Evolutionary conservation across 163 green algal genomes (phyloP), one percentile per base, ranked within the genome.

Genomic region (Chlorella variabilis): DNA sequence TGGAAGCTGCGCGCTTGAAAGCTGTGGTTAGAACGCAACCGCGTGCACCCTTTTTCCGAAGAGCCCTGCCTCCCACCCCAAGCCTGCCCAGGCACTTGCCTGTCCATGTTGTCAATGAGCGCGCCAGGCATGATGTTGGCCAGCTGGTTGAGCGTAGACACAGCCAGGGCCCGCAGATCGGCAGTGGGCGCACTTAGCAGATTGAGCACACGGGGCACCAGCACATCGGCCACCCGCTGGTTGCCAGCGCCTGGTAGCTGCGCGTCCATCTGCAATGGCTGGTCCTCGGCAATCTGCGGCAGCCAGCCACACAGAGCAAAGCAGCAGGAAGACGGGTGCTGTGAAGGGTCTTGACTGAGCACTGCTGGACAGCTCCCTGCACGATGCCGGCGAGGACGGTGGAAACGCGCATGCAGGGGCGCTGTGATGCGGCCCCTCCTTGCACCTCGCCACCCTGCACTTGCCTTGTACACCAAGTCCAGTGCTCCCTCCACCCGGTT

Each of bases 391-490:
- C n/a, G n/a, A n/a, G n/a, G n/a, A n/a, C n/a, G n/a, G n/a, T n/a
- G n/a, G n/a, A n/a, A n/a, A n/a, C n/a, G n/a, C n/a, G n/a, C n/a
- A n/a, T n/a, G n/a, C n/a, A n/a, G n/a, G n/a, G n/a, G n/a, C n/a
- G n/a, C n/a, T n/a, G n/a, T n/a, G n/a, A n/a, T n/a, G n/a, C n/a
- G n/a, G n/a, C n/a, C n/a, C n/a, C n/a, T n/a, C n/a, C n/a, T n/a
- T n/a, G n/a, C n/a, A n/a, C n/a, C n/a, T n/a, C n/a, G n/a, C n/a
- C n/a, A n/a, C n/a, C n/a, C n/a, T n/a, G n/a, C 29, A 31, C 61
- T 71, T 81, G 96, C 88, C 89, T 99, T 98, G 84, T 91, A 95
- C 33, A 99, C 73, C 6, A 90, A 89, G 83, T 98, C 94, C 42
- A 99, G 83, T 2, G 91, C 93, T 4, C 96, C 96, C 49, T 98